Evolutionary conservation across 257 asterid genomes (phyloP).

Genomic region (Solanum etuberosum): DNA sequence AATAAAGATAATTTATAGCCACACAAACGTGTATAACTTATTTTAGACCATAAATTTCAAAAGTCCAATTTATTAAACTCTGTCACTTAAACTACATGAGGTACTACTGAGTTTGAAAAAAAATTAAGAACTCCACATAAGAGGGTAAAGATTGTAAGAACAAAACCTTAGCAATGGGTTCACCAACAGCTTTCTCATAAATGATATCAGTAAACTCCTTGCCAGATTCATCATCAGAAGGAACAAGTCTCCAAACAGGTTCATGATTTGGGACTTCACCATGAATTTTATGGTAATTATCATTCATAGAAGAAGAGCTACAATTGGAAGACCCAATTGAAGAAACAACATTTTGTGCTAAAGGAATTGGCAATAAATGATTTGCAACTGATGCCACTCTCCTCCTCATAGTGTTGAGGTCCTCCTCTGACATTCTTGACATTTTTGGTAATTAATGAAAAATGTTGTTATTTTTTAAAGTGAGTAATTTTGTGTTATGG

Average conservation of each 20-base stretch:
- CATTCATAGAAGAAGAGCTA: conserved; percentile 47
- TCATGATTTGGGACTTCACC: conserved; percentile 59
- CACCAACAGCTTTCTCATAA: conserved; percentile 78
- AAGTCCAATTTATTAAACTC: too few species aligned
- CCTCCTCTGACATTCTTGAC: conserved; percentile 31
- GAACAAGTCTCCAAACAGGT: conserved; percentile 53
- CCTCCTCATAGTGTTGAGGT: conserved; percentile 25
- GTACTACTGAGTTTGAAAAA: background rate
- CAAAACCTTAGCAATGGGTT: conserved; percentile 84
- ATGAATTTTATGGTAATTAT: conserved; percentile 61
- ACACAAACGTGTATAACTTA: background rate
- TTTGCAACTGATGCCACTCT: conserved; percentile 50
- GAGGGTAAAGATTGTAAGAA: background rate
- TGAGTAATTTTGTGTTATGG: background rate
- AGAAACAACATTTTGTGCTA: background rate
- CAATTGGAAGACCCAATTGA: conserved; percentile 27
- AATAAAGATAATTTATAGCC: too few species aligned
- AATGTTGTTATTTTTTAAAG: background rate
- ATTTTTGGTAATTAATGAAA: conserved; percentile 7
- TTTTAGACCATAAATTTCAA: background rate
- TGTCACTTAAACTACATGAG: too few species aligned
- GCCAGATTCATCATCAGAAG: conserved; percentile 61
- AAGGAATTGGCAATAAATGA: conserved; percentile 45
- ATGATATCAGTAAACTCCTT: conserved; percentile 66
- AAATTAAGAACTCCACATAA: background rate